Conservation (phyloP, 768 basidiomycete species). For the Rhodosporidiobolus sp. region DNA sequence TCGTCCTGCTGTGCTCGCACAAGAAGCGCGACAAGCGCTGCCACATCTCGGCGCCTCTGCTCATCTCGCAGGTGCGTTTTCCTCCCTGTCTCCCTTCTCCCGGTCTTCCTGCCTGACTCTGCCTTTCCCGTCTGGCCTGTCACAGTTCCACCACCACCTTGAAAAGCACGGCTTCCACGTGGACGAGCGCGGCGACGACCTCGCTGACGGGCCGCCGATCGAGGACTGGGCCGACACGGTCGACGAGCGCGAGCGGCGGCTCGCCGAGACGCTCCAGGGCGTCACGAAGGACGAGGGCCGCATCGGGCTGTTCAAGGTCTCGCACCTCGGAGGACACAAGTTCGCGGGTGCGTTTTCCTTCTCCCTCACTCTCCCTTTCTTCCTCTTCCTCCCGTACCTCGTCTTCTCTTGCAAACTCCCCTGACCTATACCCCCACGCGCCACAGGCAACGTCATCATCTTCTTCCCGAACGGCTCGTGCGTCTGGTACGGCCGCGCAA, state of each 20-base stretch:
- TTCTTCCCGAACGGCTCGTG: conserved; percentile 53
- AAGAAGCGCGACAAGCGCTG: conserved; percentile 90
- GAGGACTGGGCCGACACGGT: conserved; percentile 60
- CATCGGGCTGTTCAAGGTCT: conserved; percentile 78
- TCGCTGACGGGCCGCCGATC: conserved; percentile 56
- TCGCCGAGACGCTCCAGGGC: conserved; percentile 56
- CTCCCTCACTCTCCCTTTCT: background rate
- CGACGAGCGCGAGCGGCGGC: conserved; percentile 54
- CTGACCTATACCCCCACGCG: background rate
- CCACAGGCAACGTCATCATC: conserved; percentile 36
- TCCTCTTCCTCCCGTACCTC: no score
- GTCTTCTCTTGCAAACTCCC: background rate
- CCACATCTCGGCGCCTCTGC: conserved; percentile 55
- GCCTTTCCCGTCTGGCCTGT: background rate
- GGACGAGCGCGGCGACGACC: conserved; percentile 46
- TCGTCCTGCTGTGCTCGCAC: conserved; percentile 89
- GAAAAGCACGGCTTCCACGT: conserved; percentile 24
- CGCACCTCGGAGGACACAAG: conserved; percentile 90
- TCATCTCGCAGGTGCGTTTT: conserved; percentile 26
- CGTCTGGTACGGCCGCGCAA: conserved; percentile 92
- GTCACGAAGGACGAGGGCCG: conserved; percentile 58
- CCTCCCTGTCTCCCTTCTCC: background rate
- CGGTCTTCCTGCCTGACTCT: background rate
- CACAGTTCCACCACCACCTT: conserved; percentile 46
- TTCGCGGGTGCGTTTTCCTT: conserved; percentile 55